Evolutionary conservation across 1,284 basidiomycete species (phyloP).

Genomic region (Moesziomyces sp.): DNA sequence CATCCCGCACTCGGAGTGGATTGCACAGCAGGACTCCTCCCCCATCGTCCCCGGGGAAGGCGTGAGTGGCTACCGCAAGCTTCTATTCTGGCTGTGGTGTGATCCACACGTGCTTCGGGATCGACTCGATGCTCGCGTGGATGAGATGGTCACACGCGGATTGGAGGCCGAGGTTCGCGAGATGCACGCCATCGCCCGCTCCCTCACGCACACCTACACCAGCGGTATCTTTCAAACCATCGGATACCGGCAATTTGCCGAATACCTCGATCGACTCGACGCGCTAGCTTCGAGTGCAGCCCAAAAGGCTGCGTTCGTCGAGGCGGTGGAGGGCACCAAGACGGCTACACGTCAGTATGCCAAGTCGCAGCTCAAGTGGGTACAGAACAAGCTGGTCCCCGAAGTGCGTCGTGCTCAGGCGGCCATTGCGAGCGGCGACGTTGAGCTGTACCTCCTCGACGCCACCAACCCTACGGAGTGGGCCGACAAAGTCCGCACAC

Average conservation of each 20-base stretch:
- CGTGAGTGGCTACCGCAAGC: constrained; percentile 72
- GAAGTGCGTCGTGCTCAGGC: constrained; percentile 70
- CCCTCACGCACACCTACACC: constrained; percentile 71
- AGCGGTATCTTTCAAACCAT: constrained; percentile 94
- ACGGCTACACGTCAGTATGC: constrained; percentile 89
- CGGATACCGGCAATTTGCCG: constrained; percentile 89
- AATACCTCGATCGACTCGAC: constrained; percentile 72
- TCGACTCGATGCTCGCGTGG: constrained; percentile 82
- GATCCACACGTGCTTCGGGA: constrained; percentile 75
- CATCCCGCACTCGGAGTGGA: constrained; percentile 76
- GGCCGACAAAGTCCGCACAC: constrained; percentile 67
- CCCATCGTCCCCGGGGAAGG: not conserved
- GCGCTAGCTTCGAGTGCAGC: not conserved
- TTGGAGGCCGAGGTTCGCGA: constrained; percentile 82
- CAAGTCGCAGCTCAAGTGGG: constrained; percentile 90
- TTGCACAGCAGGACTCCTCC: constrained; percentile 71
- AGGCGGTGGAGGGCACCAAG: constrained; percentile 84
- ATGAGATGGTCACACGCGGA: constrained; percentile 89
- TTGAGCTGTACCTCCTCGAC: constrained; percentile 74
- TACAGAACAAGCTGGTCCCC: constrained; percentile 88
- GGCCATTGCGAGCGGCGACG: constrained; percentile 43
- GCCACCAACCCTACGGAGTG: constrained; percentile 75
- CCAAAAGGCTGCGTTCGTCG: constrained; percentile 69
- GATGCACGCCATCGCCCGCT: constrained; percentile 69
- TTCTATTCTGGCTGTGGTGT: constrained; percentile 93